phyloP scores from a whole-genome alignment of 371 early-diverging fungal species.

The Sporodiniella umbellata region DNA sequence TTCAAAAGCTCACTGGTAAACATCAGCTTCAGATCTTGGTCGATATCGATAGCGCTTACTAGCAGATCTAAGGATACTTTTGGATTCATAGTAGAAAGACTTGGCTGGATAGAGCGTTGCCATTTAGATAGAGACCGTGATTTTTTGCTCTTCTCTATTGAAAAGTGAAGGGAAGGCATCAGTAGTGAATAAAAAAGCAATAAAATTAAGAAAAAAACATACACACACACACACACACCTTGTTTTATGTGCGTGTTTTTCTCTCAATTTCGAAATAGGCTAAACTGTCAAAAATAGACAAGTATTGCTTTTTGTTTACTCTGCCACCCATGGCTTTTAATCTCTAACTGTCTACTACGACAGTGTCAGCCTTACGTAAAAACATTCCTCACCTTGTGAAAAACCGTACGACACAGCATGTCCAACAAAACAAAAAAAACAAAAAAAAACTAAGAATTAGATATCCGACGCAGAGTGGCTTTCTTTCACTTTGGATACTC shows the following conservation, averaged over 20 bases:
- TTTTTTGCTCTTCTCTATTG: conserved; percentile 1
- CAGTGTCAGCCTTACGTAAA: too few relatives aligned
- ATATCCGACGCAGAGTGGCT: too few relatives aligned
- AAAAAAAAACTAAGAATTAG: too few relatives aligned
- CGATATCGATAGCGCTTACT: conserved; percentile 44
- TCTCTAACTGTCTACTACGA: too few relatives aligned
- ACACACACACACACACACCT: background rate
- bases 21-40: conserved; percentile 41
- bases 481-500: too few relatives aligned
- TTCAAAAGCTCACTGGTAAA: conserved; percentile 38
- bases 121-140: background rate
- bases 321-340: too few relatives aligned
- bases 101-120: background rate
- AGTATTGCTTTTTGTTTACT: too few relatives aligned
- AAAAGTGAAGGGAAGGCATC: conserved; percentile 24
- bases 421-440: too few relatives aligned
- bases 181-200: conserved; percentile 8
- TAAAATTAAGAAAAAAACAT: conserved; percentile 1
- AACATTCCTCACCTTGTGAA: too few relatives aligned
- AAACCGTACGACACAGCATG: too few relatives aligned
- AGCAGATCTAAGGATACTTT: conserved; percentile 33
- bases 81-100: conserved; percentile 33
- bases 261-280: conserved; percentile 34
- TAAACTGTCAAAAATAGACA: background rate
- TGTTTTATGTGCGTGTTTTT: background rate